These are phyloP conservation scores for Metschnikowia vanudenii DNA, from an alignment of 805 yeast genomes.

Conservation along the genomic window DNA sequence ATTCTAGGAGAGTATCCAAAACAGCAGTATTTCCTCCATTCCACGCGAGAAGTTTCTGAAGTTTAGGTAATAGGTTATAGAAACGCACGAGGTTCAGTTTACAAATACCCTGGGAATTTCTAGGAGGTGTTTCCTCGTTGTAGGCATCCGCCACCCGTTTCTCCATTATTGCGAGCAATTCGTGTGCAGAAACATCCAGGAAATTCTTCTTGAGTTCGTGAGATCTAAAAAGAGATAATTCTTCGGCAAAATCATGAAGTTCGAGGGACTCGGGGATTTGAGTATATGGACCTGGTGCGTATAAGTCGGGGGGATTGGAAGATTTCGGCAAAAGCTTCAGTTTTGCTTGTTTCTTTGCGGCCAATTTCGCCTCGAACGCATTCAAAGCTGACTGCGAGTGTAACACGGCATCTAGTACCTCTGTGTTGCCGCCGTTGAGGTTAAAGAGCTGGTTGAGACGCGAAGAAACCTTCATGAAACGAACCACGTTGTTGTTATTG, in stretches of 20 bases:
- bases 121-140: not conserved
- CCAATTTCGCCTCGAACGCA: slow-evolving; percentile 14
- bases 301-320: not conserved
- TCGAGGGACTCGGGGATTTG: slow-evolving; percentile 18
- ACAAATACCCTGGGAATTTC: not conserved
- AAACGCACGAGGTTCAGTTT: slow-evolving; percentile 6
- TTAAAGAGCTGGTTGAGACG: slow-evolving; percentile 14
- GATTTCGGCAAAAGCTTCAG: not conserved
- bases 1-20: slow-evolving; percentile 55
- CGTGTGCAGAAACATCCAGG: slow-evolving; percentile 4
- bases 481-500: slow-evolving; percentile 8
- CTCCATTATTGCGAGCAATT: slow-evolving; percentile 9
- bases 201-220: slow-evolving; percentile 8
- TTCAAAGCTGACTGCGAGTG: slow-evolving; percentile 13
- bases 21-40: slow-evolving; percentile 61
- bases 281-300: slow-evolving; percentile 9
- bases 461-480: slow-evolving; percentile 15
- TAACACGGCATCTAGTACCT: slow-evolving; percentile 19
- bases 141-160: slow-evolving; percentile 4
- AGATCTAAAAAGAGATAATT: slow-evolving; percentile 8
- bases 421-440: slow-evolving; percentile 19
- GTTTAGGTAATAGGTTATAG: slow-evolving; percentile 7
- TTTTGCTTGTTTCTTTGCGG: slow-evolving; percentile 9
- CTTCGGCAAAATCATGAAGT: slow-evolving; percentile 12
- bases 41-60: slow-evolving; percentile 12